These are phyloP conservation scores for Eruca vesicaria DNA, from an alignment of 441 rosid genomes.

Conservation along the genomic window DNA sequence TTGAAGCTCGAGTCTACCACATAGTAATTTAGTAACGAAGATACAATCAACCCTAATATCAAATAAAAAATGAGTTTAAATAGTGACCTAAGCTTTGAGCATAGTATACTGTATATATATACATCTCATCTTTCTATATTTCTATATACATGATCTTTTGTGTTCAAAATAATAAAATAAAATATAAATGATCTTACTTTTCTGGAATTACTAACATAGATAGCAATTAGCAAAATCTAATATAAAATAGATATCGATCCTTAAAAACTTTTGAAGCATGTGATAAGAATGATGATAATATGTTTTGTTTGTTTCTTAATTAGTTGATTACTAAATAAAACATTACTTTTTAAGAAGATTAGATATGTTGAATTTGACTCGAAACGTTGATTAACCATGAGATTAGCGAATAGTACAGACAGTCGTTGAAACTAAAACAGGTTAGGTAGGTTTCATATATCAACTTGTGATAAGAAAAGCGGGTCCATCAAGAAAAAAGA, in stretches of 20 bases:
- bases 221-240: not conserved
- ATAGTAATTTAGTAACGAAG: not conserved
- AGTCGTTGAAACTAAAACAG: not conserved
- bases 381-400: not conserved
- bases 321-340: slow-evolving; percentile 1
- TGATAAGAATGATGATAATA: not conserved
- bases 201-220: not conserved
- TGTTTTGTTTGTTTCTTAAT: not conserved
- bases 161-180: too few species aligned
- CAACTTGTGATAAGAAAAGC: slow-evolving; percentile 22
- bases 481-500: slow-evolving; percentile 13
- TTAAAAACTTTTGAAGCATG: not conserved
- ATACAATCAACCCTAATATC: not conserved
- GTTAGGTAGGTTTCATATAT: not conserved
- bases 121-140: too few species aligned
- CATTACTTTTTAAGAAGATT: not conserved
- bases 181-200: not conserved
- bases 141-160: too few species aligned
- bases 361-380: not conserved
- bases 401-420: not conserved
- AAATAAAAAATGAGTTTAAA: not conserved
- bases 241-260: not conserved
- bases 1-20: not conserved
- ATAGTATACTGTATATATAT: too few species aligned
- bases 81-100: not conserved